phyloP scores from a whole-genome alignment of 2,329 filamentous ascomycete species.

The Trichoderma endophyticum region DNA sequence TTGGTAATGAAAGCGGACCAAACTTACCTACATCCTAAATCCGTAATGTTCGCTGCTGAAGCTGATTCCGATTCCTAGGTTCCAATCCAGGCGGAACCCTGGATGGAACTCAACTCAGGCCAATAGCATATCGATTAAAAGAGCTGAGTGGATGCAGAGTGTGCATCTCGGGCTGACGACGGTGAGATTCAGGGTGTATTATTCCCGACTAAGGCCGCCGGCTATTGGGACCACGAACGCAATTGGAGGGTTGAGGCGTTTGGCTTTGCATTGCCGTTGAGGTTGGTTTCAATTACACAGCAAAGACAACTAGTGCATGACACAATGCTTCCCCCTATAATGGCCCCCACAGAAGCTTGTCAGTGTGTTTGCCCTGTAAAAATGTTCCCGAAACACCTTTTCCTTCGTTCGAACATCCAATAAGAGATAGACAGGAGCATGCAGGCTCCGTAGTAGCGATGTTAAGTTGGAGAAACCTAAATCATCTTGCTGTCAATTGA shows the following conservation, averaged over 20 bases:
- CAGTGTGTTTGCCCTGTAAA: not conserved
- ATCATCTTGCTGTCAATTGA: not conserved
- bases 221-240: not conserved
- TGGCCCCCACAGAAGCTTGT: not conserved
- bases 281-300: slow-evolving; percentile 2
- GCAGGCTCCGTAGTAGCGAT: not conserved
- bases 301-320: not conserved
- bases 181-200: slow-evolving; percentile 6
- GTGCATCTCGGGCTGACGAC: not conserved
- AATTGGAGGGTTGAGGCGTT: slow-evolving; percentile 5
- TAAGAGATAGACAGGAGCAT: not conserved
- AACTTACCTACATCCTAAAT: not conserved
- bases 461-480: not conserved
- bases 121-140: not conserved
- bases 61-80: not conserved
- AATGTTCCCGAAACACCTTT: not conserved
- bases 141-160: not conserved
- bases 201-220: slow-evolving; percentile 14
- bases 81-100: not conserved
- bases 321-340: not conserved
- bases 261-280: not conserved
- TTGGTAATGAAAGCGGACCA: not conserved
- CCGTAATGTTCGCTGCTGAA: not conserved
- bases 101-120: not conserved
- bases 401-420: not conserved